Conservation (phyloP, 108 stramenopile species). For the Cylindrotheca fusiformis region DNA sequence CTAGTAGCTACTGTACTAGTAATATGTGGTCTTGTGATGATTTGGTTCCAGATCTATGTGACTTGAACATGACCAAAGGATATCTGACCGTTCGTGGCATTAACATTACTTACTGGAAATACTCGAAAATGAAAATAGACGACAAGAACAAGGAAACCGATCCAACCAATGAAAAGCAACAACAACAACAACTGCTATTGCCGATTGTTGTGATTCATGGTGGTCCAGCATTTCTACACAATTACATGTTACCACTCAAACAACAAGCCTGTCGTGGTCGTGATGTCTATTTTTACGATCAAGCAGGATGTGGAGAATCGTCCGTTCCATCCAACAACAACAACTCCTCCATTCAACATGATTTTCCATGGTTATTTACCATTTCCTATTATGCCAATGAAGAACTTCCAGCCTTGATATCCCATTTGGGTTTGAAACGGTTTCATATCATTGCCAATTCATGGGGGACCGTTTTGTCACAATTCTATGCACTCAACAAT, state of each 20-base stretch:
- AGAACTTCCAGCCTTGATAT: no score
- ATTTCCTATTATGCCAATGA: no score
- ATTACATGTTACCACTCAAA: slow-evolving; percentile 43
- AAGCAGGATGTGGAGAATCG: slow-evolving; percentile 43
- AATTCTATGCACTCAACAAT: no score
- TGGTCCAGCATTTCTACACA: slow-evolving; percentile 43
- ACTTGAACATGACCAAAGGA: not conserved
- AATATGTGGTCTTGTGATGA: slow-evolving; percentile 16
- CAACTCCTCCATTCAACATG: no score
- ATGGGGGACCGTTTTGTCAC: no score
- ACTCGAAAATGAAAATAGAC: not conserved
- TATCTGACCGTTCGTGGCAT: not conserved
- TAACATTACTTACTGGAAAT: slow-evolving; percentile 5
- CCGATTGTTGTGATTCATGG: slow-evolving; percentile 42
- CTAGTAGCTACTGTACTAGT: no score
- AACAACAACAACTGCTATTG: not conserved
- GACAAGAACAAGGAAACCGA: not conserved
- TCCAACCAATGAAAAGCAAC: not conserved
- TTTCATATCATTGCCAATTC: no score
- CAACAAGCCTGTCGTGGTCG: slow-evolving; percentile 45
- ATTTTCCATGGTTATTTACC: no score
- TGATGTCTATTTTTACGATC: slow-evolving; percentile 50
- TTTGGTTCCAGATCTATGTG: slow-evolving; percentile 1
- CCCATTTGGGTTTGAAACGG: no score
- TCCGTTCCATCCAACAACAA: slow-evolving; percentile 14